These are phyloP conservation scores for Hylodesmum podocarpum DNA, from an alignment of 306 rosid genomes.

Conservation along the genomic window DNA sequence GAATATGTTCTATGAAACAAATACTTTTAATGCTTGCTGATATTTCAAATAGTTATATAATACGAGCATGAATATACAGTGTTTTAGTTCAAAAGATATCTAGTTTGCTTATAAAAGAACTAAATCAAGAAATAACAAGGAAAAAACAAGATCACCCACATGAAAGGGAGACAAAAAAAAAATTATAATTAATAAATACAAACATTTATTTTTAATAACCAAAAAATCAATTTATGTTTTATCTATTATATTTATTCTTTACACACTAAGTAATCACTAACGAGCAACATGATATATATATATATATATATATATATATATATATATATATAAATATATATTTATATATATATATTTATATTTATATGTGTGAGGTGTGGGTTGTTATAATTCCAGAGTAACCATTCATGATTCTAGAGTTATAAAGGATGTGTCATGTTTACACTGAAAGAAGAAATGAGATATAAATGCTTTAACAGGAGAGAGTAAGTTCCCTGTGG, in stretches of 20 bases:
- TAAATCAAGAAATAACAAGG: too few species aligned
- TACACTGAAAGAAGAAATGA: constrained; percentile 14
- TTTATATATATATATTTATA: background rate
- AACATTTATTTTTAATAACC: background rate
- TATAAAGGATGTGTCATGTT: background rate
- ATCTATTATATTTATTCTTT: background rate
- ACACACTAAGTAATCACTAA: background rate
- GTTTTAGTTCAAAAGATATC: background rate
- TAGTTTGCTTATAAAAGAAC: background rate
- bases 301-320: background rate
- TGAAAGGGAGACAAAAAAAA: background rate
- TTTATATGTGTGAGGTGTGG: too few species aligned
- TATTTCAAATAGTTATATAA: background rate
- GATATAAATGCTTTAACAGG: constrained; percentile 25
- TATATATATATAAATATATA: background rate
- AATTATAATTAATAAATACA: background rate
- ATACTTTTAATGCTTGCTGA: background rate
- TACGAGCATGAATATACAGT: background rate
- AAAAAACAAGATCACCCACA: background rate
- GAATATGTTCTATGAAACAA: background rate
- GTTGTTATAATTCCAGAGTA: too few species aligned
- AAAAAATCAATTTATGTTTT: background rate
- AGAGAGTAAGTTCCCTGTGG: constrained; percentile 20
- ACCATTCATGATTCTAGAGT: background rate
- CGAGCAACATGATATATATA: background rate